Conservation (phyloP, 116 monocot species). For the Posidonia oceanica region DNA sequence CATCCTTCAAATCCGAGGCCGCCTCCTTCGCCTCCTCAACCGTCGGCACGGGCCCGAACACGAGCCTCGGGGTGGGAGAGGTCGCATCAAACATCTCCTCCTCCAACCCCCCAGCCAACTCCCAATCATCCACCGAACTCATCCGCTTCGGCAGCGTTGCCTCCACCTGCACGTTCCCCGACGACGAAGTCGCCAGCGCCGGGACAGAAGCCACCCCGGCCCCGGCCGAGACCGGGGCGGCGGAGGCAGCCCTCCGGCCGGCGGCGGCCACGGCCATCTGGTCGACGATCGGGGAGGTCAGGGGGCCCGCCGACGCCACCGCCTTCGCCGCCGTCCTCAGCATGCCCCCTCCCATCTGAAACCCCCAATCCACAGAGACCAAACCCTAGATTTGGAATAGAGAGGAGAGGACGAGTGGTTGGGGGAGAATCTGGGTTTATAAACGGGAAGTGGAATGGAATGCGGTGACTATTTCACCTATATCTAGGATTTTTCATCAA, state of each 20-base stretch:
- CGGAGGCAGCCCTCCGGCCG: not conserved
- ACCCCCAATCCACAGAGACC: too few relatives aligned
- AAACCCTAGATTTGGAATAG: not conserved
- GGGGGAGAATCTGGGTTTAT: not conserved
- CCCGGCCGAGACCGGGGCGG: not conserved
- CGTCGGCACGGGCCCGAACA: slow-evolving; percentile 47
- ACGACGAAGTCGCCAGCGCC: not conserved
- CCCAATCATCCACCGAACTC: slow-evolving; percentile 14
- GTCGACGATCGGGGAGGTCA: slow-evolving; percentile 1
- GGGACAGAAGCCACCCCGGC: not conserved
- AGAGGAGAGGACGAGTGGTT: not conserved
- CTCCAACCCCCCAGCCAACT: slow-evolving; percentile 11
- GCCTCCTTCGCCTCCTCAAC: slow-evolving; percentile 54
- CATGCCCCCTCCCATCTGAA: slow-evolving; percentile 13
- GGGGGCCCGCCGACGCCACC: slow-evolving; percentile 4
- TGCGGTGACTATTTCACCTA: too few relatives aligned
- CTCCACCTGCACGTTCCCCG: not conserved
- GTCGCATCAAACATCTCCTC: slow-evolving; percentile 11
- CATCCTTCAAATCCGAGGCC: slow-evolving; percentile 41
- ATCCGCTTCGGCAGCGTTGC: not conserved
- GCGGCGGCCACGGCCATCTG: not conserved
- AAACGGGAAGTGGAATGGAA: not conserved
- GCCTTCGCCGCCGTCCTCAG: slow-evolving; percentile 17
- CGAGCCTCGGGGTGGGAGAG: slow-evolving; percentile 23
- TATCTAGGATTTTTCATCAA: too few relatives aligned